Evolutionary conservation across 2,329 filamentous ascomycete genomes (phyloP).

Genomic region (Colletotrichum horii): DNA sequence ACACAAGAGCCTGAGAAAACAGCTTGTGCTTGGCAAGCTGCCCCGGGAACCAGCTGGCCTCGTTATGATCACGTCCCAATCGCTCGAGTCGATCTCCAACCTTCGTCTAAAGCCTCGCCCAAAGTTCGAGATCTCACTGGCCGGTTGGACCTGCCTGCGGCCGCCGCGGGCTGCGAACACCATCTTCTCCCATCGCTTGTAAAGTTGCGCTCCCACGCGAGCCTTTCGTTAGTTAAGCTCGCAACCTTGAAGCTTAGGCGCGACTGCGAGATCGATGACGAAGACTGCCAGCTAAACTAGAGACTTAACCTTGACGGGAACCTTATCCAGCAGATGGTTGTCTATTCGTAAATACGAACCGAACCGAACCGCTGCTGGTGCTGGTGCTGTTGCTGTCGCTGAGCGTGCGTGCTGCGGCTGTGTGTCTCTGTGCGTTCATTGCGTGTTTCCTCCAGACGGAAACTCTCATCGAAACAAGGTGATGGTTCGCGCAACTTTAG

Average conservation of each 20-base stretch:
- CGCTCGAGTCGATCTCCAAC: background rate
- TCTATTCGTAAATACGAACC: background rate
- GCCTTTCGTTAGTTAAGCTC: background rate
- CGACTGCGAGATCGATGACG: background rate
- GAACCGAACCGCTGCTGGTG: background rate
- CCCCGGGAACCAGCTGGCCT: fast-evolving
- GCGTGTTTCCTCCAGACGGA: background rate
- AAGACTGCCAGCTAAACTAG: conserved; percentile 5
- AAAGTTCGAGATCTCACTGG: background rate
- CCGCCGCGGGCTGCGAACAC: background rate
- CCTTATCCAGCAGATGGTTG: background rate
- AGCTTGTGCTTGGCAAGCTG: background rate
- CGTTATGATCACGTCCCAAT: background rate
- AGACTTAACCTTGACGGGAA: conserved; percentile 1
- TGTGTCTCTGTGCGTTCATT: background rate
- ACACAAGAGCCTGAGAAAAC: fast-evolving
- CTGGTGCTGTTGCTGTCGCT: background rate
- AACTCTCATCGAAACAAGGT: background rate
- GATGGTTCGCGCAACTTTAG: background rate
- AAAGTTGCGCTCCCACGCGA: background rate
- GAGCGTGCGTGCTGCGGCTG: background rate
- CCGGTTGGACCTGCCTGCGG: background rate
- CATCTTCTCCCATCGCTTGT: background rate
- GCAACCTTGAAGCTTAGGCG: background rate
- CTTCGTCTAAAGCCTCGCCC: background rate